Evolutionary conservation across 2,329 filamentous ascomycete genomes (phyloP).

Genomic region (Dactylellina leptospora): DNA sequence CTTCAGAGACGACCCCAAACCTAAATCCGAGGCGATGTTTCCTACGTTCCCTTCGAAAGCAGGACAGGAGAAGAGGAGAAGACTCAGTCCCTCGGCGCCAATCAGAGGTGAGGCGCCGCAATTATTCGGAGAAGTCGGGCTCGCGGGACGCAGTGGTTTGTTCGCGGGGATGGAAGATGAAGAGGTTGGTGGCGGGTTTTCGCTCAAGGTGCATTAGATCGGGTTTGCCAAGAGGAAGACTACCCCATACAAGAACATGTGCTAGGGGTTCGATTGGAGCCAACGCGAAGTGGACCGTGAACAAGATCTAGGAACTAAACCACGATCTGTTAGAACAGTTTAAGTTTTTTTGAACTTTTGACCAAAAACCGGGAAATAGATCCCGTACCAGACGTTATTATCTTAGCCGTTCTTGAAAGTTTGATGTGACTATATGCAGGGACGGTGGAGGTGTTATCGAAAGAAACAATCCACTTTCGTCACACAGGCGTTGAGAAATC

Average conservation of each 20-base stretch:
- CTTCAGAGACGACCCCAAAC: constrained; percentile 86
- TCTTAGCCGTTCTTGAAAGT: background rate
- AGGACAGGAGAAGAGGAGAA: constrained; percentile 81
- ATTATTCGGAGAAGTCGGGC: constrained; percentile 61
- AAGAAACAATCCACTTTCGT: background rate
- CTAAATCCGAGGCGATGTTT: constrained; percentile 91
- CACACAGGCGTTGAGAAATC: background rate
- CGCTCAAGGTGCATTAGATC: constrained; percentile 54
- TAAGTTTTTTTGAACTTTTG: no score
- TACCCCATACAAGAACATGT: no score
- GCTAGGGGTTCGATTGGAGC: constrained; percentile 9
- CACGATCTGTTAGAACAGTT: no score
- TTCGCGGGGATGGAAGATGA: constrained; percentile 64
- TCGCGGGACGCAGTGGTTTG: constrained; percentile 60
- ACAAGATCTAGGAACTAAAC: no score
- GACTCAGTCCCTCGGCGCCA: constrained; percentile 83
- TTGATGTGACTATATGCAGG: background rate
- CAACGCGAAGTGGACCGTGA: no score
- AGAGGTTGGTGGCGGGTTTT: constrained; percentile 64
- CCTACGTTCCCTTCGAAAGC: constrained; percentile 97
- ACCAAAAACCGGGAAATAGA: background rate
- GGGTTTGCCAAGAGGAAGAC: background rate
- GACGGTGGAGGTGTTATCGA: background rate
- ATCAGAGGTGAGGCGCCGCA: constrained; percentile 74
- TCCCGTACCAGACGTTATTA: background rate